phyloP scores from a whole-genome alignment of 1,284 basidiomycete species.

The Pseudozyma sp. region DNA sequence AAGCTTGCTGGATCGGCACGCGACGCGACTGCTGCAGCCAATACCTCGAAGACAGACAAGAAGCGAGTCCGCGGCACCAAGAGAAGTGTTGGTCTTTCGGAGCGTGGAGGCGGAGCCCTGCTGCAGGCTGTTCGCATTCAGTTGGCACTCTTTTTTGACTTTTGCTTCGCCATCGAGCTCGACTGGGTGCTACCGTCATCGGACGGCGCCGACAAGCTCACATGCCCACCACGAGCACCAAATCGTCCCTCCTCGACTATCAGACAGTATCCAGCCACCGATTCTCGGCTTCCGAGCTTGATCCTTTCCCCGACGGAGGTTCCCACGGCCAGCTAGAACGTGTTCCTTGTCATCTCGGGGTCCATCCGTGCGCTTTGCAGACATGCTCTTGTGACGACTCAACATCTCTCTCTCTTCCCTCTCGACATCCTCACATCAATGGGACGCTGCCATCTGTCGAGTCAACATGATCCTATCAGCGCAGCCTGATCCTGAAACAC shows the following conservation, averaged over 20 bases:
- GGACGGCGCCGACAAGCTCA: slow-evolving; percentile 10
- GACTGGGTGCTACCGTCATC: slow-evolving; percentile 8
- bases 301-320: too few species aligned
- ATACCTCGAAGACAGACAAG: too few species aligned
- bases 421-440: not conserved
- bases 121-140: not conserved
- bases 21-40: slow-evolving; percentile 19
- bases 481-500: not conserved
- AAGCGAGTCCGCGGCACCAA: too few species aligned
- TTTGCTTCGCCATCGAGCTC: not conserved
- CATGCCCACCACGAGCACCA: not conserved
- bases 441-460: too few species aligned
- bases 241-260: too few species aligned
- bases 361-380: too few species aligned
- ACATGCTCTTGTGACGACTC: too few species aligned
- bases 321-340: not conserved
- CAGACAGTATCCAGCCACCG: too few species aligned
- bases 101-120: not conserved
- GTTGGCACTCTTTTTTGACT: not conserved
- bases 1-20: slow-evolving; percentile 12
- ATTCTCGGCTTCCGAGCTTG: too few species aligned
- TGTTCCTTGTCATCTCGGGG: too few species aligned
- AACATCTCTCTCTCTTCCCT: slow-evolving; percentile 11
- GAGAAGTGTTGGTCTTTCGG: slow-evolving; percentile 28
- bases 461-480: too few species aligned